Conservation (phyloP, 306 rosid genomes). For the Lotus japonicus region DNA sequence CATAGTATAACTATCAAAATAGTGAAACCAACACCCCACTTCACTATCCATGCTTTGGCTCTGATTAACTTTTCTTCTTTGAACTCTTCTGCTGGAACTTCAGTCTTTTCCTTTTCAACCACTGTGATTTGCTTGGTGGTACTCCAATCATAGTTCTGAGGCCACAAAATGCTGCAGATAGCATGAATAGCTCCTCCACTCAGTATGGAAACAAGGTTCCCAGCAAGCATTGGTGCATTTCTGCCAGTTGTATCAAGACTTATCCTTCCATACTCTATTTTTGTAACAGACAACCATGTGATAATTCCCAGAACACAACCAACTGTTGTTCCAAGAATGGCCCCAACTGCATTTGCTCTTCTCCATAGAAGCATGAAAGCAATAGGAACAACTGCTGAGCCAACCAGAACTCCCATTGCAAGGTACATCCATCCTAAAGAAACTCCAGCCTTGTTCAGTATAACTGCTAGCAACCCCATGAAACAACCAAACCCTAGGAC, state of each 20-base stretch:
- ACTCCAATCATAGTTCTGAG: conserved; percentile 90
- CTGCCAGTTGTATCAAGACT: conserved; percentile 76
- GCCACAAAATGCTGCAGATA: conserved; percentile 55
- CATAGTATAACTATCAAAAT: conserved; percentile 64
- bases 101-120: conserved; percentile 74
- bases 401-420: conserved; percentile 86
- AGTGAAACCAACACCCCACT: conserved; percentile 84
- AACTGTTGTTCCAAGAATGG: conserved; percentile 60
- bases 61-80: conserved; percentile 51
- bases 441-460: conserved; percentile 76
- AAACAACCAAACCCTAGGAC: conserved; percentile 68
- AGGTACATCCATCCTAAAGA: conserved; percentile 95
- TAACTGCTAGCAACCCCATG: conserved; percentile 79
- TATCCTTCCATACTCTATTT: conserved; percentile 56
- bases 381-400: conserved; percentile 90
- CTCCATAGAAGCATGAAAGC: conserved; percentile 90
- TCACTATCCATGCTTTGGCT: conserved; percentile 78
- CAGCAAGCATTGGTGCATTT: conserved; percentile 94
- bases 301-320: conserved; percentile 76
- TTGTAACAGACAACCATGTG: conserved; percentile 71
- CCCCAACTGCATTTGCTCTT: conserved; percentile 78
- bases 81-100: conserved; percentile 65
- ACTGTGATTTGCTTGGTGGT: conserved; percentile 64
- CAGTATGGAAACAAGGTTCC: conserved; percentile 77
- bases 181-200: conserved; percentile 67